Conservation (phyloP, 148 eudicot species). For the Arbutus unedo region DNA sequence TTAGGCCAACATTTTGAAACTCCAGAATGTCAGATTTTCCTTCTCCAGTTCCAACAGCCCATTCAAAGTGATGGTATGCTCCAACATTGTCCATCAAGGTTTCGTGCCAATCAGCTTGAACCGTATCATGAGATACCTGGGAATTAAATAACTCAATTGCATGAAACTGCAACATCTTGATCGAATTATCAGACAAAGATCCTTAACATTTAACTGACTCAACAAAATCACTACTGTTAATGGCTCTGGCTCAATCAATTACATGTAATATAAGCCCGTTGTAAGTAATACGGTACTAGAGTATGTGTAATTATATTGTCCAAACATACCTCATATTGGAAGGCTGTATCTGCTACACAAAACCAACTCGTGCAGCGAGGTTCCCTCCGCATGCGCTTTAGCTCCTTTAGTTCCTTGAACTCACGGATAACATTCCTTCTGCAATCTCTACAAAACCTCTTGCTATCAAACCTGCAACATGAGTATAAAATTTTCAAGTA, state of each 20-base stretch:
- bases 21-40: constrained; percentile 91
- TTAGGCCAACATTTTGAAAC: constrained; percentile 91
- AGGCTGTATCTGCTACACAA: constrained; percentile 89
- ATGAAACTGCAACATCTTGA: constrained; percentile 7
- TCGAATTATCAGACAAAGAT: neutral
- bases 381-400: constrained; percentile 78
- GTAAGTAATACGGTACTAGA: neutral
- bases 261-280: neutral
- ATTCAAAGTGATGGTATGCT: constrained; percentile 85
- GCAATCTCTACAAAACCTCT: constrained; percentile 96
- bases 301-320: neutral
- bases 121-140: constrained; percentile 77
- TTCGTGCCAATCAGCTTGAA: constrained; percentile 93
- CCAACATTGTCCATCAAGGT: constrained; percentile 71
- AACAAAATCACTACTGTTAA: neutral
- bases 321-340: constrained; percentile 80
- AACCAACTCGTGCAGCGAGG: constrained; percentile 91
- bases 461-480: constrained; percentile 86
- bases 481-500: constrained; percentile 14
- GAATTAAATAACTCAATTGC: constrained; percentile 7
- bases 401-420: constrained; percentile 89
- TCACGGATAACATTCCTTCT: constrained; percentile 95
- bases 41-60: constrained; percentile 96
- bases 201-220: neutral
- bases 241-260: neutral